Evolutionary conservation across 225 moss, liverwort and hornwort genomes (phyloP).

Genomic region (Pleurozium schreberi): DNA sequence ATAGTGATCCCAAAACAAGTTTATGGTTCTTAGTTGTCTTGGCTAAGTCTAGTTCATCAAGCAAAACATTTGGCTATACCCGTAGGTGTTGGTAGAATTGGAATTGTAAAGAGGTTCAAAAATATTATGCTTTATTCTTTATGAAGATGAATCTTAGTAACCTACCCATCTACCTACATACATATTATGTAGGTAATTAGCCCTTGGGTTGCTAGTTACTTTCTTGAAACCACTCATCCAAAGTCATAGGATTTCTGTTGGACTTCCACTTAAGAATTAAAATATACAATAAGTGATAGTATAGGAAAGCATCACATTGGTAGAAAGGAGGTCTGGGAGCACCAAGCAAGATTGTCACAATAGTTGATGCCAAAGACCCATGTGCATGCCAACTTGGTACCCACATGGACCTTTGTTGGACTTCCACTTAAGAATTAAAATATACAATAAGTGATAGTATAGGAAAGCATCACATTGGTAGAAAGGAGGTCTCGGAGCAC

Average conservation of each 20-base stretch:
- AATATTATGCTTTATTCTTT: too few relatives aligned
- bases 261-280: too few relatives aligned
- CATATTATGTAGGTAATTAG: background rate
- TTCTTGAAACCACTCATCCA: background rate
- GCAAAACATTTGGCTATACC: too few relatives aligned
- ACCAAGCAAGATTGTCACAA: background rate
- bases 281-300: background rate
- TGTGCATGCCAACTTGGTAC: background rate
- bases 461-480: too few relatives aligned
- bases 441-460: background rate
- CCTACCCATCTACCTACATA: background rate
- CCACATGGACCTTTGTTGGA: background rate
- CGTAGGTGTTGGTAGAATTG: too few relatives aligned
- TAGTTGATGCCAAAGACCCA: background rate
- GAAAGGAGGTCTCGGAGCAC: background rate
- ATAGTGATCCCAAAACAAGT: too few relatives aligned
- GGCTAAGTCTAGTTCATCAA: background rate
- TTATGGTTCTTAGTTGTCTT: too few relatives aligned
- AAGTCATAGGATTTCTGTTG: background rate
- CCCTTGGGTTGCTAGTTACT: fast-evolving
- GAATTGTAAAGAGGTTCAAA: too few relatives aligned
- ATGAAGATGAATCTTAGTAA: background rate
- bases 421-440: too few relatives aligned
- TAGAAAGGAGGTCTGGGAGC: background rate
- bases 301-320: too few relatives aligned